Evolutionary conservation across 2,329 filamentous ascomycete genomes (phyloP), one percentile per base, ranked within the genome.

Genomic region (Diaporthe capsici): DNA sequence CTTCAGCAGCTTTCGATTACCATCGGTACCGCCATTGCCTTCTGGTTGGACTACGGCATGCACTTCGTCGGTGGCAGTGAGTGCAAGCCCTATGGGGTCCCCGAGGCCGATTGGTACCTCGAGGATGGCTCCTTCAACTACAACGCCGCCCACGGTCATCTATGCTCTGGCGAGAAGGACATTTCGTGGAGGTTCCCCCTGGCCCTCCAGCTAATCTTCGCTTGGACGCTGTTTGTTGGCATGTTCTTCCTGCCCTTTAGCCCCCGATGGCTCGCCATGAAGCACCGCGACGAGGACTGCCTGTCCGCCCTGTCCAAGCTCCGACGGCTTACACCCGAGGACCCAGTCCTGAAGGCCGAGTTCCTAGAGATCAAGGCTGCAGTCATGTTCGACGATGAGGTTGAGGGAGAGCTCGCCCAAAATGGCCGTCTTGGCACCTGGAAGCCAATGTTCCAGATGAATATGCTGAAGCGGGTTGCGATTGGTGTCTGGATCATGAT

Each of bases 341-440:
- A 81, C 58, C 76, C 77, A 1, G 57, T 77, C 12, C 67, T 82
- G 37, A 76, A 78, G n/a, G 72, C 79, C 31, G 81, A 82, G 71
- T 81, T 78, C 65, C 78, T 81, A 22, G 80, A 82, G 72, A 82
- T 82, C 74, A 80, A 80, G 37, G 80, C 79, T 1, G 76, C 78
- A 17, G 71, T 79, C 15, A 77, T 80, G 25, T 81, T 82, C 37
- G 80, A 82, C 49, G 75, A 79, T 55, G 77, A 79, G 57, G 73
- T 77, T 31, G 77, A 77, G 42, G 65, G 65, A 1, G 73, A 76
- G 25, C 74, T 75, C 2, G 58, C 61, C 25, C 42, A 65, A 8
- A 61, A 31, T 1, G 75, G 74, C 28, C 57, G 60, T 4, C 61
- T 77, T 13, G 72, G 71, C 12, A 63, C 72, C 31, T 79, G 78